Base-by-base conservation (phyloP, 2,329 filamentous ascomycete genomes). In the Ceratocystis ficicola region DNA sequence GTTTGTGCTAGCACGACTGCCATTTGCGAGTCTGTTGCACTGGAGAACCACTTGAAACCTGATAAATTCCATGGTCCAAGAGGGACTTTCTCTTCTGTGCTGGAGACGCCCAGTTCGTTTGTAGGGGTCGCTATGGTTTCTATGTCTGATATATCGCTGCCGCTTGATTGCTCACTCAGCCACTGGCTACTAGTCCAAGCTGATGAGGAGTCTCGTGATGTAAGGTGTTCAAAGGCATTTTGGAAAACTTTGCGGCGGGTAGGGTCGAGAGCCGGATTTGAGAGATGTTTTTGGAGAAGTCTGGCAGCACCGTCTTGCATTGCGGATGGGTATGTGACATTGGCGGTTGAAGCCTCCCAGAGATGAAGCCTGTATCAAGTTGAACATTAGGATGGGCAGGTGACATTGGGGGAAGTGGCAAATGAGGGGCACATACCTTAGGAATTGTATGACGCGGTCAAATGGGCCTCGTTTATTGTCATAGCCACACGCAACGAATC, bases 131-230 rank as follows among this genome's bases (percentile, higher is more conserved):
- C 85, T 3, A 81, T 74, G 0, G 86, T 89, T 73, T 90, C 86
- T 0, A 84, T 88, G 46, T 80, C 78, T 2, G 83, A 83, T 1
- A 89, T 85, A 70, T 90, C 87, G 69, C 84, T 87, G 0, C 86
- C 87, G 1, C 86, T 86, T 0, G 80, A 78, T 1, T 86, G 78
- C 70, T 89, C 86, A 0, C 87, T 90, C 87, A 90, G 89, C 87
- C 87, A 90, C 72, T 90, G 87, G 0, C 86, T 86, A 50, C 82
- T 87, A 0, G 86, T 90, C 87, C 86, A 90, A 0, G 83, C 81
- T 20, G 74, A 69, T 3, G 36, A 55, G 0, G 74, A 71, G 28
- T 86, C 78, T 3, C 81, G 76, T 3, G 80, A 82, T 1, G 76
- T 82, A 2, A 88, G 74, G 12, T 80, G 79, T 5, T 74, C 71